A percentile compares a stretch with the other conserved stretches of the same genome.
phyloP scores from a whole-genome alignment of 192 early-diverging fungal species.

The Coemansia sp. region DNA sequence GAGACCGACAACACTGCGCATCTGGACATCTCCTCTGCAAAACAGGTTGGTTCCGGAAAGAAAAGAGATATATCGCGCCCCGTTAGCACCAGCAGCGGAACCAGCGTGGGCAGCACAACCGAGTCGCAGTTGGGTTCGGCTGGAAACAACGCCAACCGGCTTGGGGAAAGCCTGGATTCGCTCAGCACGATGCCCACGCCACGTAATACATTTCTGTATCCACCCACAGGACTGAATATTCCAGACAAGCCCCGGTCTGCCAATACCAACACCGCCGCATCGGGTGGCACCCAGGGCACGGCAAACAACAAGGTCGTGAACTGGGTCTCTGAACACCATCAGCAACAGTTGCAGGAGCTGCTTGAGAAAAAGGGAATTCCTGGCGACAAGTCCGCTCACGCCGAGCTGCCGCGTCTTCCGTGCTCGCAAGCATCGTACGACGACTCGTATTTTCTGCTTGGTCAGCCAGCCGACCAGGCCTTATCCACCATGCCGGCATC shows the following conservation, averaged over 20 bases:
- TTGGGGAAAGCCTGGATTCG: constrained; percentile 42
- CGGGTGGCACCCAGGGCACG: constrained; percentile 1
- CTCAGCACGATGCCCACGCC: constrained; percentile 54
- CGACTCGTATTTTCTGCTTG: constrained; percentile 47
- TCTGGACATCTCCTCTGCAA: constrained; percentile 17
- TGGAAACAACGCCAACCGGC: constrained; percentile 12
- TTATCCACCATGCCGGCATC: constrained; percentile 18
- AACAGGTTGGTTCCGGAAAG: constrained; percentile 17
- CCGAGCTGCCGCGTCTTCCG: not conserved
- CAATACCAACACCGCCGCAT: not conserved
- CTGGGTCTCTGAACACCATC: constrained; percentile 45
- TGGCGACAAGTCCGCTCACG: not conserved
- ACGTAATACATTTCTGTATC: constrained; percentile 50
- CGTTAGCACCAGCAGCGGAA: constrained; percentile 47
- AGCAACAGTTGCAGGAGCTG: constrained; percentile 41
- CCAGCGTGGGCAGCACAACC: constrained; percentile 37
- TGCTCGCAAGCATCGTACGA: constrained; percentile 38
- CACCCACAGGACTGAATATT: constrained; percentile 47
- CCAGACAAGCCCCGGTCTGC: constrained; percentile 12
- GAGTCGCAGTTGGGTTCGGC: constrained; percentile 15
- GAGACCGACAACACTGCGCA: constrained; percentile 4
- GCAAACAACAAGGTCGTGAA: constrained; percentile 2
- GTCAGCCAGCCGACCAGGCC: constrained; percentile 3
- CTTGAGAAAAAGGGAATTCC: constrained; percentile 33
- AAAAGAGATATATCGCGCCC: constrained; percentile 40